A percentile compares a stretch with the other conserved stretches of the same genome.
phyloP scores from a whole-genome alignment of 1,139 yeast species.

The Candida dubliniensis region DNA sequence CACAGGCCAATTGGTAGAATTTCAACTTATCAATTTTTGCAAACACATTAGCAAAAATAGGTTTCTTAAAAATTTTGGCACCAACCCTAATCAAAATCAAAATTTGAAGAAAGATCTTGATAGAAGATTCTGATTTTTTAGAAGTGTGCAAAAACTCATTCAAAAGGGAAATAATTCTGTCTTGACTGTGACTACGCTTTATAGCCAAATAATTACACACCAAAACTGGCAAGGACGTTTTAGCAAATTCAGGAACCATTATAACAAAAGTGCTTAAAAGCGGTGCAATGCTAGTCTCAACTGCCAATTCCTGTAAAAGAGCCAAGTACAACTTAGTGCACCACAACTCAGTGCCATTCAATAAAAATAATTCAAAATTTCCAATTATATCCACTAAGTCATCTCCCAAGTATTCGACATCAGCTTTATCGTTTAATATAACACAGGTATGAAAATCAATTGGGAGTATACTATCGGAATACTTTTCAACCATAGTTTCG shows the following conservation, averaged over 20 bases:
- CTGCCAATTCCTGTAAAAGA: constrained; percentile 32
- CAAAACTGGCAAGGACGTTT: constrained; percentile 24
- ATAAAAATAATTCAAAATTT: constrained; percentile 11
- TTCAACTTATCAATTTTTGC: constrained; percentile 28
- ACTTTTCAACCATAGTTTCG: constrained; percentile 14
- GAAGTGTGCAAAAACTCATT: constrained; percentile 12
- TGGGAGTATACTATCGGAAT: constrained; percentile 24
- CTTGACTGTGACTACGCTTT: constrained; percentile 16
- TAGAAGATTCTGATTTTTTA: constrained; percentile 15
- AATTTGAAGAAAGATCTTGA: constrained; percentile 36
- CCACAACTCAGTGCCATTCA: constrained; percentile 23
- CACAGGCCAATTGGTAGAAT: constrained; percentile 37
- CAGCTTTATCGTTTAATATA: constrained; percentile 27
- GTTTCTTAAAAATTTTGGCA: constrained; percentile 25
- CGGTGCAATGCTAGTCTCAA: constrained; percentile 22
- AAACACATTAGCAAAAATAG: constrained; percentile 37
- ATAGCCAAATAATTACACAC: constrained; percentile 23
- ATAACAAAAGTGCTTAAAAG: constrained; percentile 26
- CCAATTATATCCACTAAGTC: constrained; percentile 15
- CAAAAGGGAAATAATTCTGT: constrained; percentile 13
- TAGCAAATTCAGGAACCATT: constrained; percentile 25
- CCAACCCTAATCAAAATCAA: constrained; percentile 49
- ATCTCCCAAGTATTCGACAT: constrained; percentile 17
- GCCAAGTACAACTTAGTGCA: constrained; percentile 33
- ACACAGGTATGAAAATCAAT: constrained; percentile 36